These are phyloP conservation scores for Aspergillus sp. DNA, from an alignment of 2,329 filamentous ascomycete genomes.

Conservation along the genomic window DNA sequence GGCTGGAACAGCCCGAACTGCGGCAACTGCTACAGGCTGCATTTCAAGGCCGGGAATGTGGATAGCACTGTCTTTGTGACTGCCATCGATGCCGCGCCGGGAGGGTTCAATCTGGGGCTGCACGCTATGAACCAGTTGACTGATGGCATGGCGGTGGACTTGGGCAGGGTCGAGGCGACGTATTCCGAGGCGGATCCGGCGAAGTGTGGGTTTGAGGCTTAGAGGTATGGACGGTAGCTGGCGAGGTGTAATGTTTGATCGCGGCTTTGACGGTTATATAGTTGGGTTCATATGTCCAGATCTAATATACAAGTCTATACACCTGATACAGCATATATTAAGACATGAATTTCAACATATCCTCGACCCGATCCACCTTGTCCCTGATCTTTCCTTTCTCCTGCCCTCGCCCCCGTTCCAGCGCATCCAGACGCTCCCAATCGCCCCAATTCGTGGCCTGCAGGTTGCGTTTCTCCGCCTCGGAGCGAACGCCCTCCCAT, in stretches of 20 bases:
- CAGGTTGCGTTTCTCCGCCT: slow-evolving; percentile 48
- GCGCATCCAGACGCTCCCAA: slow-evolving; percentile 77
- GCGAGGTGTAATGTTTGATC: background rate
- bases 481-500: slow-evolving; percentile 65
- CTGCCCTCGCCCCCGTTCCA: slow-evolving; percentile 59
- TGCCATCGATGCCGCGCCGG: slow-evolving; percentile 38
- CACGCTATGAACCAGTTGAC: slow-evolving; percentile 43
- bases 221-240: background rate
- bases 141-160: slow-evolving; percentile 32
- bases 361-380: slow-evolving; percentile 48
- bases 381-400: slow-evolving; percentile 67
- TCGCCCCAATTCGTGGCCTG: slow-evolving; percentile 69
- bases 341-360: slow-evolving; percentile 45
- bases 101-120: slow-evolving; percentile 43
- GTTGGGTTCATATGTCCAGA: background rate
- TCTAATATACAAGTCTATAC: background rate
- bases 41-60: slow-evolving; percentile 33
- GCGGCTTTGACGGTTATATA: no score
- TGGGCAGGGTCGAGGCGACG: slow-evolving; percentile 34
- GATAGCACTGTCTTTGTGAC: slow-evolving; percentile 38
- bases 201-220: slow-evolving; percentile 5
- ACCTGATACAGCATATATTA: slow-evolving; percentile 7
- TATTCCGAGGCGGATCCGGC: slow-evolving; percentile 16
- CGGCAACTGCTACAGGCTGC: slow-evolving; percentile 44
- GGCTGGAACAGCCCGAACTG: slow-evolving; percentile 42